A percentile compares a stretch with the other conserved stretches of the same genome.
phyloP scores from a whole-genome alignment of 2,329 filamentous ascomycete genomes.

The Sarocladium brachiariae region DNA sequence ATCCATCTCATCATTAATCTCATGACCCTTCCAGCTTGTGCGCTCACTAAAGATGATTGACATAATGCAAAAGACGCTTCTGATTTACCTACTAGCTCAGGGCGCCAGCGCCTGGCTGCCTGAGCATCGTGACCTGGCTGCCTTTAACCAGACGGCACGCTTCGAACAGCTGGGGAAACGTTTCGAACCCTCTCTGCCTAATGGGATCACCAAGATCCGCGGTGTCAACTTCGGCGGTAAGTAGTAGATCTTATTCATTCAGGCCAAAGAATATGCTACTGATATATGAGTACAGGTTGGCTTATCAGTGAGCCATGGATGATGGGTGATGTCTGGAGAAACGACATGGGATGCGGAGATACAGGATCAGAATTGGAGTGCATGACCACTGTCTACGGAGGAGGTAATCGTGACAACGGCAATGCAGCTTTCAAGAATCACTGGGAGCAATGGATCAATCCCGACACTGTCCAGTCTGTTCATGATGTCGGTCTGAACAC shows the following conservation, averaged over 20 bases:
- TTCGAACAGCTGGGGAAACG: conserved; percentile 25
- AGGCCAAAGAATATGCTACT: background rate
- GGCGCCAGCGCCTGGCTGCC: conserved; percentile 21
- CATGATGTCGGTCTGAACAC: conserved; percentile 44
- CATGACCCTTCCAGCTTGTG: no score
- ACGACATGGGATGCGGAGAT: conserved; percentile 9
- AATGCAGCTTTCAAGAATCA: conserved; percentile 34
- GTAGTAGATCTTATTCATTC: background rate
- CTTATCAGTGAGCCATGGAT: conserved; percentile 13
- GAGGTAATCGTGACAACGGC: conserved; percentile 3
- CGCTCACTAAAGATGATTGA: background rate
- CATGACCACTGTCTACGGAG: background rate
- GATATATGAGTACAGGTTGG: background rate
- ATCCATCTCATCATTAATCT: no score
- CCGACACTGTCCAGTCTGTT: conserved; percentile 42
- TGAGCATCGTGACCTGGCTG: conserved; percentile 22
- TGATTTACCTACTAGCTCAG: background rate
- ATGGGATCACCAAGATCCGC: conserved; percentile 11
- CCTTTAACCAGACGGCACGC: conserved; percentile 26
- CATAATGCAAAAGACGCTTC: background rate
- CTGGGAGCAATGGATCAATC: conserved; percentile 43
- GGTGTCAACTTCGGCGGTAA: conserved; percentile 11
- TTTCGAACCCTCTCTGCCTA: conserved; percentile 20
- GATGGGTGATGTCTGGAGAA: conserved; percentile 9
- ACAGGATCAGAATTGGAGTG: conserved; percentile 9